These are phyloP conservation scores for Candida palmyrensis DNA, from an alignment of 805 yeast species.

Conservation along the genomic window DNA sequence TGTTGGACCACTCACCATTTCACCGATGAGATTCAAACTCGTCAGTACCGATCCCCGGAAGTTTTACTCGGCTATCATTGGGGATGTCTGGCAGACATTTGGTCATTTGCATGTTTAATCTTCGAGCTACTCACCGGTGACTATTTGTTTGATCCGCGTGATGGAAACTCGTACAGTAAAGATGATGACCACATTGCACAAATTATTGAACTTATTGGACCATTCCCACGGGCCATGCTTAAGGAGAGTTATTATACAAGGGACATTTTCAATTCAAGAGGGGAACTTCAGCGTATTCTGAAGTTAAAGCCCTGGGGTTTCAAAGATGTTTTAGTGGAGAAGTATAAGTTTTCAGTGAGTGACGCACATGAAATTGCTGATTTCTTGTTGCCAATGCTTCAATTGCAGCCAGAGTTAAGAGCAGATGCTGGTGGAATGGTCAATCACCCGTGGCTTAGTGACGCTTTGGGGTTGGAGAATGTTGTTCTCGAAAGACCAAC, in stretches of 20 bases:
- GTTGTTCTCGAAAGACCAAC: conserved; percentile 67
- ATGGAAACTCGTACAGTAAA: conserved; percentile 69
- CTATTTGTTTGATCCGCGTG: conserved; percentile 85
- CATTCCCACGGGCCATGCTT: conserved; percentile 55
- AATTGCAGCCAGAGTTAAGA: conserved; percentile 69
- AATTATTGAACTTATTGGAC: conserved; percentile 77
- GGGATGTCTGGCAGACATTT: conserved; percentile 94
- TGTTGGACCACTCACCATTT: conserved; percentile 61
- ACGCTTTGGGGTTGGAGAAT: conserved; percentile 71
- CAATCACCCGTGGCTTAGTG: conserved; percentile 79
- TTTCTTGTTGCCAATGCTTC: conserved; percentile 79
- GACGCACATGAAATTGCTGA: conserved; percentile 73
- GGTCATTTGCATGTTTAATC: conserved; percentile 92
- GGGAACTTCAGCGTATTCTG: conserved; percentile 71
- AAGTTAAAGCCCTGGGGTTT: conserved; percentile 89
- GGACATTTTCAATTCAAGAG: conserved; percentile 60
- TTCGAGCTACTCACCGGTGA: conserved; percentile 94
- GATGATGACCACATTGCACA: conserved; percentile 98
- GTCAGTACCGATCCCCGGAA: conserved; percentile 66
- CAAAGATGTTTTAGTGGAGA: conserved; percentile 74
- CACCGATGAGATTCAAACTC: conserved; percentile 63
- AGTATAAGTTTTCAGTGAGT: conserved; percentile 64
- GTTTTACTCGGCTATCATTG: conserved; percentile 69
- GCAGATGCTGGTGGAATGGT: conserved; percentile 97
- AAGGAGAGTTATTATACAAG: conserved; percentile 57